Conservation (phyloP, 108 stramenopile species). For the Nannochloropsis oceanica region DNA sequence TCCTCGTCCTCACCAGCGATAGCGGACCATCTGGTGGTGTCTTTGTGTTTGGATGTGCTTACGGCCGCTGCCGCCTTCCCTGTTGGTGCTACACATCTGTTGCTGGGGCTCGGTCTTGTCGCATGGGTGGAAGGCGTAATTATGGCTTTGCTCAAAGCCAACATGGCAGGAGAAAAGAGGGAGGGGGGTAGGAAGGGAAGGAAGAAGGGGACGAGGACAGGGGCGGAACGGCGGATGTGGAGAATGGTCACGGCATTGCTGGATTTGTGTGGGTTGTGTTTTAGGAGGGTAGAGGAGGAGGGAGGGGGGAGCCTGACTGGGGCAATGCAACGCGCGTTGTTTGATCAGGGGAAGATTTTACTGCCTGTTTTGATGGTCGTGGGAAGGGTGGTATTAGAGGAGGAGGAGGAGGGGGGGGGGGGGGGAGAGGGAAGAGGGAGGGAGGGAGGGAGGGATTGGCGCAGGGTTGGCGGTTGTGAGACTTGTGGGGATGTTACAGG, state of each 20-base stretch:
- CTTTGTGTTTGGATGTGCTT: not conserved
- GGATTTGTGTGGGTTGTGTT: not conserved
- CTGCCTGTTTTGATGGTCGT: too few species aligned
- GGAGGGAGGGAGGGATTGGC: not conserved
- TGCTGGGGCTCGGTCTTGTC: not conserved
- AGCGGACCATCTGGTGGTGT: not conserved
- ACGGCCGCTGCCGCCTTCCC: not conserved
- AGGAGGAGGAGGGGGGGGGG: not conserved
- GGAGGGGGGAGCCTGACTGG: not conserved
- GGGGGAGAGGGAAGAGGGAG: not conserved
- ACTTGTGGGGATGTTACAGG: too few species aligned
- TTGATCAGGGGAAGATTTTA: too few species aligned
- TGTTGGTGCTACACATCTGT: not conserved
- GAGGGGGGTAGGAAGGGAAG: not conserved
- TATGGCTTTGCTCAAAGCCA: not conserved
- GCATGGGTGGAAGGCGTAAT: not conserved
- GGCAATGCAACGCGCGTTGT: too few species aligned
- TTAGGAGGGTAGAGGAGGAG: not conserved
- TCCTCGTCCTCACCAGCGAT: not conserved
- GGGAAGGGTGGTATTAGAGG: not conserved
- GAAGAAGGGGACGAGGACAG: not conserved
- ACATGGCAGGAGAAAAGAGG: not conserved
- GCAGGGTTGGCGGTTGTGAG: too few species aligned
- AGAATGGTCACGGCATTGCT: not conserved
- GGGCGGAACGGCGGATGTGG: not conserved